phyloP scores from a whole-genome alignment of 2,329 filamentous ascomycete species.

The Didymella glomerata region DNA sequence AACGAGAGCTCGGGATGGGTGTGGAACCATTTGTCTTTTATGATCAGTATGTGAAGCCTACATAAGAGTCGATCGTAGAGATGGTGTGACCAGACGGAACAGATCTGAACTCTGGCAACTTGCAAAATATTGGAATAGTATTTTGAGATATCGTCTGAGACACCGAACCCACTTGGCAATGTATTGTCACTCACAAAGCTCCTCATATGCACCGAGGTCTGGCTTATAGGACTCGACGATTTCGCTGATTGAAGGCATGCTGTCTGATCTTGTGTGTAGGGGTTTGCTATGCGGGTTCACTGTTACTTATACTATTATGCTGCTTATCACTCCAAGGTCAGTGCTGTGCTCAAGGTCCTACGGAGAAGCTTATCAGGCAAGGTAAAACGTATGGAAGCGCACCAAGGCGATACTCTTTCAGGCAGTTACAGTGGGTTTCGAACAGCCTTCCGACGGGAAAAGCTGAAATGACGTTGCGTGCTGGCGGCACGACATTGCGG shows the following conservation, averaged over 20 bases:
- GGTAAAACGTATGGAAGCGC: background rate
- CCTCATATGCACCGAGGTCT: constrained; percentile 42
- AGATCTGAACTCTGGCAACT: no score
- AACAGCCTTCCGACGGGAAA: constrained; percentile 33
- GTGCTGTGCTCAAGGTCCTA: constrained; percentile 2
- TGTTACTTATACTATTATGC: background rate
- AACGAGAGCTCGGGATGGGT: constrained; percentile 49
- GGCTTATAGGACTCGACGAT: constrained; percentile 38
- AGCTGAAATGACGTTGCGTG: constrained; percentile 29
- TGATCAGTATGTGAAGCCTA: background rate
- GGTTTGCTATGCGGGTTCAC: background rate
- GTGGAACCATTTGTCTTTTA: constrained; percentile 49
- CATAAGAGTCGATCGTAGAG: no score
- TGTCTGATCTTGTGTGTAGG: constrained; percentile 1
- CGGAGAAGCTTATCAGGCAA: constrained; percentile 21
- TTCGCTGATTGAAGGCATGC: constrained; percentile 43
- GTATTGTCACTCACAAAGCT: constrained; percentile 41
- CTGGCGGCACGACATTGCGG: constrained; percentile 10
- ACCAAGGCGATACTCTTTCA: constrained; percentile 4
- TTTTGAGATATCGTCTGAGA: no score
- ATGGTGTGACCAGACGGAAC: no score
- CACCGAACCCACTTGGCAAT: constrained; percentile 9
- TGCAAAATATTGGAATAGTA: no score
- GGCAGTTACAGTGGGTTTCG: constrained; percentile 12
- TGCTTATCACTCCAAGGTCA: constrained; percentile 1